Evolutionary conservation across 768 basidiomycete genomes (phyloP).

Genomic region (Kondoa malvinella): DNA sequence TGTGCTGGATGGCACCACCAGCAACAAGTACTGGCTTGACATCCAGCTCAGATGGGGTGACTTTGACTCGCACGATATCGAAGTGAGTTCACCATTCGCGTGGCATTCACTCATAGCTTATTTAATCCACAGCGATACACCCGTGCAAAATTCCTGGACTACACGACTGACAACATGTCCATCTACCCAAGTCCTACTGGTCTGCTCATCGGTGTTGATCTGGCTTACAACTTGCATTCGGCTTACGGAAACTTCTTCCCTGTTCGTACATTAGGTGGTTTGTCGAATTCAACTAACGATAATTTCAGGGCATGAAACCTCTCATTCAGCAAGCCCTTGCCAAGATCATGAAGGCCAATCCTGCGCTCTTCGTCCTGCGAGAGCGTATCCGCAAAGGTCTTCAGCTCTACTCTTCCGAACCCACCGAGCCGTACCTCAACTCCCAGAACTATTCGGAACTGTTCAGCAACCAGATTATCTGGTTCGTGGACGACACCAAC

Average conservation of each 20-base stretch:
- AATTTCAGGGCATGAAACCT: conserved; percentile 60
- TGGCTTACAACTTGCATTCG: conserved; percentile 96
- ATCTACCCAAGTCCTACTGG: conserved; percentile 98
- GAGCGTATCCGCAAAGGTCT: conserved; percentile 98
- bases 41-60: conserved; percentile 84
- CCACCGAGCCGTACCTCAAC: conserved; percentile 96
- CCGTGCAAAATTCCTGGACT: conserved; percentile 96
- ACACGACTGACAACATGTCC: conserved; percentile 40
- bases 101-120: not conserved
- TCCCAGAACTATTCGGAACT: conserved; percentile 48
- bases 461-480: conserved; percentile 64
- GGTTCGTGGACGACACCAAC: conserved; percentile 99
- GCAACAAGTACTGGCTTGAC: conserved; percentile 79
- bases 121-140: conserved; percentile 49
- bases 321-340: conserved; percentile 97
- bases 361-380: conserved; percentile 86
- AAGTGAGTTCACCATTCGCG: conserved; percentile 29
- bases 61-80: conserved; percentile 97
- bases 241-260: conserved; percentile 99
- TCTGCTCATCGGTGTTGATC: conserved; percentile 95
- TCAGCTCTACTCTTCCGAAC: conserved; percentile 95
- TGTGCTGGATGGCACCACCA: conserved; percentile 89
- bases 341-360: conserved; percentile 99
- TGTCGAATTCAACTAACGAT: not conserved
- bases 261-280: not conserved